Conservation (phyloP, 768 basidiomycete species). For the Lactarius akahatsu region DNA sequence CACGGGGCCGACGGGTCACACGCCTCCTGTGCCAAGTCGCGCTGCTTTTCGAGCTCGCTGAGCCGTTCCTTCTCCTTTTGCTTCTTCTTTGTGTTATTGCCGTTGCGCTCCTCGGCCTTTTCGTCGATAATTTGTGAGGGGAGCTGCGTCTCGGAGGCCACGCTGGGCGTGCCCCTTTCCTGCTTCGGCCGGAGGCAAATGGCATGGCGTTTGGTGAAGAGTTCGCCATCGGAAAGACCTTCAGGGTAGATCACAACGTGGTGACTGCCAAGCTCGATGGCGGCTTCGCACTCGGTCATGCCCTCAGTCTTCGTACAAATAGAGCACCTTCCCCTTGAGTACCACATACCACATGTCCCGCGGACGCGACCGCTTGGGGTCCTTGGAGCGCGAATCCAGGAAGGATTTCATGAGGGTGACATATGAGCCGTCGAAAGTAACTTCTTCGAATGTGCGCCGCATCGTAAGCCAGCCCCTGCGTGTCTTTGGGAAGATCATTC, state of each 20-base stretch:
- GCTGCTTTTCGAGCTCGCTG: conserved; percentile 34
- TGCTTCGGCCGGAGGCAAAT: conserved; percentile 68
- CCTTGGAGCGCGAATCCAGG: conserved; percentile 78
- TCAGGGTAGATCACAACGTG: conserved; percentile 75
- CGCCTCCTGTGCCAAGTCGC: conserved; percentile 47
- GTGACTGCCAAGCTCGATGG: conserved; percentile 80
- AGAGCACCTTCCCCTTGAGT: conserved; percentile 87
- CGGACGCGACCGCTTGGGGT: conserved; percentile 78
- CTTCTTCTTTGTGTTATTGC: conserved; percentile 44
- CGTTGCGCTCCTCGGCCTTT: conserved; percentile 42
- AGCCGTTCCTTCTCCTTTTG: conserved; percentile 39
- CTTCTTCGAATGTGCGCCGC: conserved; percentile 74
- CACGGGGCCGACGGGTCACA: conserved; percentile 63
- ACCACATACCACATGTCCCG: conserved; percentile 94
- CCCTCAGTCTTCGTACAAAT: conserved; percentile 92
- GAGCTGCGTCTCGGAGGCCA: conserved; percentile 53
- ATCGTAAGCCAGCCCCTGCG: conserved; percentile 84
- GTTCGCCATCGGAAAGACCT: conserved; percentile 77
- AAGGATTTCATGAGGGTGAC: conserved; percentile 79
- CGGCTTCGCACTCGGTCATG: conserved; percentile 88
- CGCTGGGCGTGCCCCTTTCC: conserved; percentile 43
- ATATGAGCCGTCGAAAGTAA: conserved; percentile 61
- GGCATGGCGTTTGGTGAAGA: conserved; percentile 88
- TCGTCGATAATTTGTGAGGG: conserved; percentile 33
- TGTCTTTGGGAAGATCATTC: conserved; percentile 62